These are phyloP conservation scores for Pseudomassariella vexata DNA, from an alignment of 2,329 filamentous ascomycete species.

Conservation along the genomic window DNA sequence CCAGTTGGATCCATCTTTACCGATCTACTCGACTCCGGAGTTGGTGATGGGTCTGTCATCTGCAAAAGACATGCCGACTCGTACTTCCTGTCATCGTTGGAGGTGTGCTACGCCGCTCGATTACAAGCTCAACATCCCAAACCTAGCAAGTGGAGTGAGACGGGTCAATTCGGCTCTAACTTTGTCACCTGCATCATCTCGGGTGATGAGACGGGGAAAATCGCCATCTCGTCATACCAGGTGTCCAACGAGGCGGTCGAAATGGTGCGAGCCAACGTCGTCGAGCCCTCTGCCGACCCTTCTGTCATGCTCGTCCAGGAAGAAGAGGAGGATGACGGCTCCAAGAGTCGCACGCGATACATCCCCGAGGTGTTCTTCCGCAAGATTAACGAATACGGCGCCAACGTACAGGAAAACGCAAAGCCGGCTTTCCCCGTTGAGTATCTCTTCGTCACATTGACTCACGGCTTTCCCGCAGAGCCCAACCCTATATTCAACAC, in stretches of 20 bases:
- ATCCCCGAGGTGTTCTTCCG: conserved; percentile 98
- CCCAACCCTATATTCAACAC: conserved; percentile 72
- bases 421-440: conserved; percentile 96
- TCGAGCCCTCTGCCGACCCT: conserved; percentile 92
- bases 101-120: conserved; percentile 82
- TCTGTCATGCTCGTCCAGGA: conserved; percentile 90
- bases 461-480: conserved; percentile 86
- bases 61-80: conserved; percentile 96
- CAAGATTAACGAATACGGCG: conserved; percentile 91
- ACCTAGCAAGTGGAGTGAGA: conserved; percentile 94
- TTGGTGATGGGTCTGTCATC: conserved; percentile 76
- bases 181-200: conserved; percentile 95
- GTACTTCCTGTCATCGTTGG: conserved; percentile 87
- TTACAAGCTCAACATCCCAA: conserved; percentile 86
- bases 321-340: conserved; percentile 78
- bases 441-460: conserved; percentile 91
- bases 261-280: conserved; percentile 91
- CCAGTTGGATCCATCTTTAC: conserved; percentile 93
- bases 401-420: conserved; percentile 93
- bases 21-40: conserved; percentile 77
- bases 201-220: conserved; percentile 85
- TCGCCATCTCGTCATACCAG: conserved; percentile 87
- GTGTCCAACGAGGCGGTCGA: conserved; percentile 93
- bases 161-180: conserved; percentile 87
- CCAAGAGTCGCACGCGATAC: conserved; percentile 67